phyloP scores from a whole-genome alignment of 495 filamentous ascomycete species.

The Venustampulla echinocandica region DNA sequence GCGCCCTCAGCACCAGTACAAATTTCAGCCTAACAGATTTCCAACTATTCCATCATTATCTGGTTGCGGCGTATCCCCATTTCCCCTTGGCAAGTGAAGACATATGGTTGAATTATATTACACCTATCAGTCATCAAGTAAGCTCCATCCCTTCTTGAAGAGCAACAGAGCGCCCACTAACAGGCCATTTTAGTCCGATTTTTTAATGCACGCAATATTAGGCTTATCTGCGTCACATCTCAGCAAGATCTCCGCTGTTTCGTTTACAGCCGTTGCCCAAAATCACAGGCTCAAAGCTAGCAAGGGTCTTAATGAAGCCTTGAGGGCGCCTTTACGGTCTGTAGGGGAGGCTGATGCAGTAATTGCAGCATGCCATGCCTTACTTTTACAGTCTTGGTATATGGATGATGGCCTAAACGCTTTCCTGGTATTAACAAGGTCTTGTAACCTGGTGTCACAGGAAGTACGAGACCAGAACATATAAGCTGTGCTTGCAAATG shows the following conservation, averaged over 20 bases:
- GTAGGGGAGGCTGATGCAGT: slow-evolving; percentile 3
- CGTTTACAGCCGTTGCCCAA: not conserved
- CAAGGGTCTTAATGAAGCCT: slow-evolving; percentile 4
- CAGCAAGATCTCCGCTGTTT: slow-evolving; percentile 1
- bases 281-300: slow-evolving; percentile 1
- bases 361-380: slow-evolving; percentile 3
- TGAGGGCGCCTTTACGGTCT: not conserved
- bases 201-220: slow-evolving; percentile 6
- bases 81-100: not conserved
- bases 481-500: not conserved
- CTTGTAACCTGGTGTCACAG: not conserved
- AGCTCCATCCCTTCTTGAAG: not conserved
- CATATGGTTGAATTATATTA: not conserved
- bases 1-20: not conserved
- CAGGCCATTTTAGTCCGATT: not conserved
- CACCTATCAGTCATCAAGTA: not conserved
- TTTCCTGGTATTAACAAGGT: slow-evolving; percentile 2
- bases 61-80: not conserved
- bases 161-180: not conserved
- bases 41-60: slow-evolving; percentile 1
- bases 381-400: slow-evolving; percentile 8
- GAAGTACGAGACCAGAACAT: not conserved
- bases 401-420: slow-evolving; percentile 10
- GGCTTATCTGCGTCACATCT: slow-evolving; percentile 9
- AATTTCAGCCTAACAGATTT: not conserved